Percentiles rank a stretch among this genome's conserved stretches.
phyloP scores from a whole-genome alignment of 768 basidiomycete species.

The Leucocoprinus sp. region DNA sequence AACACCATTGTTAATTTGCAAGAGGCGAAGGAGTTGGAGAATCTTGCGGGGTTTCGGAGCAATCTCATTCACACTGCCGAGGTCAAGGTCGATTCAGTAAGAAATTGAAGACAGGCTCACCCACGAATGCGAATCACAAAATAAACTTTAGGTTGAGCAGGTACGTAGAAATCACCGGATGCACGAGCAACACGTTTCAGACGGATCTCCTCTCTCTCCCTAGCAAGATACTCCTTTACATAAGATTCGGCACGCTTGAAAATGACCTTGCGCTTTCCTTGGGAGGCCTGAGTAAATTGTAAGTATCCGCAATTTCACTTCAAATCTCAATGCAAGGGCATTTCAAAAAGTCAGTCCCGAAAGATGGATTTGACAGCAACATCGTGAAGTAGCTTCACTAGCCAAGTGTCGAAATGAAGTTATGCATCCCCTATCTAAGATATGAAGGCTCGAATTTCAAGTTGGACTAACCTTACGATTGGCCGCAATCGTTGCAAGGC shows the following conservation, averaged over 20 bases:
- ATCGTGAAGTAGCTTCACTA: constrained; percentile 49
- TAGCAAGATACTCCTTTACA: constrained; percentile 89
- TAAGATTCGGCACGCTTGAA: constrained; percentile 99
- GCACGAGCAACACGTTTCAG: constrained; percentile 88
- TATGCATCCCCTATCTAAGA: constrained; percentile 68
- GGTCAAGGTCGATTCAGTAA: constrained; percentile 8
- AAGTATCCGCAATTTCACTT: constrained; percentile 8
- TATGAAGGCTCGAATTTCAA: constrained; percentile 9
- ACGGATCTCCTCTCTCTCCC: constrained; percentile 95
- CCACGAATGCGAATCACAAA: constrained; percentile 97
- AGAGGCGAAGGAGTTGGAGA: constrained; percentile 93
- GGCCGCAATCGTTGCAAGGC: constrained; percentile 70
- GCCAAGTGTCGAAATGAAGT: constrained; percentile 67
- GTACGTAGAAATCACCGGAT: constrained; percentile 95
- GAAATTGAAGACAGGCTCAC: constrained; percentile 35
- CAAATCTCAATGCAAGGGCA: constrained; percentile 10
- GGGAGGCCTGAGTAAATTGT: constrained; percentile 51
- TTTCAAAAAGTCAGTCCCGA: constrained; percentile 63
- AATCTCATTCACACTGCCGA: constrained; percentile 93
- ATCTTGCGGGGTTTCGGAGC: constrained; percentile 99
- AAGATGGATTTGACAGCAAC: constrained; percentile 88
- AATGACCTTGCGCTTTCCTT: constrained; percentile 91
- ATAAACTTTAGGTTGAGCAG: constrained; percentile 94
- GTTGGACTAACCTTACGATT: constrained; percentile 77
- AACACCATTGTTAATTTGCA: constrained; percentile 99